phyloP scores from a whole-genome alignment of 495 filamentous ascomycete genomes.

The Ascobolus immersus region DNA sequence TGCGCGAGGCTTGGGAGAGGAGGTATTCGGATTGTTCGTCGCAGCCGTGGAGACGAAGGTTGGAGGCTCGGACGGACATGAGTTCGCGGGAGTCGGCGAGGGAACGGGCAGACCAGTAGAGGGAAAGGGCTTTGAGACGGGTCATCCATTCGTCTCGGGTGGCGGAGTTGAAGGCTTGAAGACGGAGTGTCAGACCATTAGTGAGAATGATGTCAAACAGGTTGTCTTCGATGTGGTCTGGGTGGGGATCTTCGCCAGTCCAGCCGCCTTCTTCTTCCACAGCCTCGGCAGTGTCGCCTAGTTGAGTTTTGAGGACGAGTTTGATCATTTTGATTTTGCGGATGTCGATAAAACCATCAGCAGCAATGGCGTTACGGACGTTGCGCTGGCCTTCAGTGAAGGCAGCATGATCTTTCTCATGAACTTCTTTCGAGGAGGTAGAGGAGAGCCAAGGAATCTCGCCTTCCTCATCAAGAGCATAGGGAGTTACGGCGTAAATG shows the following conservation, averaged over 20 bases:
- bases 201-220: slow-evolving; percentile 38
- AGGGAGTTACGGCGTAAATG: slow-evolving; percentile 40
- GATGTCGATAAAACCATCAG: slow-evolving; percentile 45
- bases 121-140: slow-evolving; percentile 30
- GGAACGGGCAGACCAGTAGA: slow-evolving; percentile 39
- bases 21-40: slow-evolving; percentile 46
- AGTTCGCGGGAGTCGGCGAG: slow-evolving; percentile 30
- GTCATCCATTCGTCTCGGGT: slow-evolving; percentile 41
- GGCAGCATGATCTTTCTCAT: slow-evolving; percentile 31
- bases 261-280: not conserved
- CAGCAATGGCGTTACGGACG: slow-evolving; percentile 29
- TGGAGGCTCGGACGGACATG: slow-evolving; percentile 30
- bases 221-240: slow-evolving; percentile 24
- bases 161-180: slow-evolving; percentile 35
- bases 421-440: slow-evolving; percentile 18
- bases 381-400: slow-evolving; percentile 36
- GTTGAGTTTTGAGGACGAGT: not conserved
- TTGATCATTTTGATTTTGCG: slow-evolving; percentile 21
- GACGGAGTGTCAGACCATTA: slow-evolving; percentile 37
- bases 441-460: slow-evolving; percentile 33
- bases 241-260: not conserved
- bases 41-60: slow-evolving; percentile 36
- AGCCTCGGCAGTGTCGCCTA: not conserved
- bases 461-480: slow-evolving; percentile 24
- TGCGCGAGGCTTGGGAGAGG: slow-evolving; percentile 40